Percentiles rank a stretch among this genome's conserved stretches.
Evolutionary conservation across 176 grass and related monocot species (phyloP).

Genomic region (Oryza australiensis): DNA sequence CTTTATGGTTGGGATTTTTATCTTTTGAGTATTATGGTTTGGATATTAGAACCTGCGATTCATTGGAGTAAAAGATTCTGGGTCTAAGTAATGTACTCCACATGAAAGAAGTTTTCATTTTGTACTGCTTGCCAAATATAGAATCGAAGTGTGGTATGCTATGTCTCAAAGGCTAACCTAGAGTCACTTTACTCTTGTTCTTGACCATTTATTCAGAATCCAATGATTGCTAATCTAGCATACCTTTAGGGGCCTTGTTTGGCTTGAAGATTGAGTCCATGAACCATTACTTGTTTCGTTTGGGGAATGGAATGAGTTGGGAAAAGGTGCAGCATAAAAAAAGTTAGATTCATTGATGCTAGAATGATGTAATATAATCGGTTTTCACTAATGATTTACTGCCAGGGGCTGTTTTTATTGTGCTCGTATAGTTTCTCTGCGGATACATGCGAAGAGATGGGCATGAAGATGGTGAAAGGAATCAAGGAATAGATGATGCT

Average conservation of each 20-base stretch:
- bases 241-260: background rate
- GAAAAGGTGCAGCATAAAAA: conserved; percentile 8
- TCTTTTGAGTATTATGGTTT: background rate
- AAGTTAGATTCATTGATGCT: conserved; percentile 6
- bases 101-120: background rate
- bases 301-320: background rate
- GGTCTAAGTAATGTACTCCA: background rate
- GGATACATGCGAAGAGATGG: conserved; percentile 61
- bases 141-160: background rate
- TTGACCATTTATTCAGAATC: background rate
- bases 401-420: conserved; percentile 93
- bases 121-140: background rate
- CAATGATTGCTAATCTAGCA: background rate
- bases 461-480: conserved; percentile 37
- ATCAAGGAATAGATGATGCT: conserved; percentile 38
- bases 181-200: background rate
- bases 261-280: background rate
- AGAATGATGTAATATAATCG: conserved; percentile 60
- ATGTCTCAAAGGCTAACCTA: background rate
- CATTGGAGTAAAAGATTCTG: background rate
- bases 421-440: conserved; percentile 74
- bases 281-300: background rate
- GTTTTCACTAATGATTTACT: conserved; percentile 97
- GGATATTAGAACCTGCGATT: background rate
- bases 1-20: background rate